Evolutionary conservation across 805 yeast genomes (phyloP).

Genomic region (Saccharomycopsis babjevae): DNA sequence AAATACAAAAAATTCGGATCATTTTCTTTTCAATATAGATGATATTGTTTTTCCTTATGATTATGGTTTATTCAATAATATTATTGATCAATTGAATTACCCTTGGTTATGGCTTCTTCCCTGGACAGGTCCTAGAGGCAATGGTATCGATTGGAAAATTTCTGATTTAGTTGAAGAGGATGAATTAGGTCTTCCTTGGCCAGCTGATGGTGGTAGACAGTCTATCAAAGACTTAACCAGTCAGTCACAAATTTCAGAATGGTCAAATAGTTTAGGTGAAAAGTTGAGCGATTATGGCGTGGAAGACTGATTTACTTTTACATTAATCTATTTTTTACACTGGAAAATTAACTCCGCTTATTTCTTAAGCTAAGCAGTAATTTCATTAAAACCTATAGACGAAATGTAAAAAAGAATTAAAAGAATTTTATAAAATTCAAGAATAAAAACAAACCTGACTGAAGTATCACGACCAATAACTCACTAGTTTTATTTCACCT

Average conservation of each 20-base stretch:
- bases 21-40: conserved; percentile 37
- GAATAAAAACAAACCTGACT: too few species aligned
- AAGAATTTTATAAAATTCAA: too few species aligned
- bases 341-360: too few species aligned
- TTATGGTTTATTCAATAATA: conserved; percentile 47
- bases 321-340: too few species aligned
- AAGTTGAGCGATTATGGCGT: conserved; percentile 79
- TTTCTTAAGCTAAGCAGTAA: too few species aligned
- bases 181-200: conserved; percentile 75
- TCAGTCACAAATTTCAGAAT: conserved; percentile 22
- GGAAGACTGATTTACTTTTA: conserved; percentile 37
- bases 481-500: too few species aligned
- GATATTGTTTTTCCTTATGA: conserved; percentile 82
- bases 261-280: conserved; percentile 82
- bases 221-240: conserved; percentile 20
- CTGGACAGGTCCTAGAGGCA: conserved; percentile 50
- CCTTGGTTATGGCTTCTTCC: conserved; percentile 64
- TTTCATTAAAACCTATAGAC: too few species aligned
- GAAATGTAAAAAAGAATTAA: too few species aligned
- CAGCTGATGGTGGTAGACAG: conserved; percentile 70
- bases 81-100: conserved; percentile 44
- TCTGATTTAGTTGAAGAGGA: conserved; percentile 47
- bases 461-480: too few species aligned
- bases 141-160: conserved; percentile 49
- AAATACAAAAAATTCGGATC: conserved; percentile 10